A percentile compares a stretch with the other conserved stretches of the same genome.
phyloP scores from a whole-genome alignment of 306 rosid species.

The Aeschynomene evenia region DNA sequence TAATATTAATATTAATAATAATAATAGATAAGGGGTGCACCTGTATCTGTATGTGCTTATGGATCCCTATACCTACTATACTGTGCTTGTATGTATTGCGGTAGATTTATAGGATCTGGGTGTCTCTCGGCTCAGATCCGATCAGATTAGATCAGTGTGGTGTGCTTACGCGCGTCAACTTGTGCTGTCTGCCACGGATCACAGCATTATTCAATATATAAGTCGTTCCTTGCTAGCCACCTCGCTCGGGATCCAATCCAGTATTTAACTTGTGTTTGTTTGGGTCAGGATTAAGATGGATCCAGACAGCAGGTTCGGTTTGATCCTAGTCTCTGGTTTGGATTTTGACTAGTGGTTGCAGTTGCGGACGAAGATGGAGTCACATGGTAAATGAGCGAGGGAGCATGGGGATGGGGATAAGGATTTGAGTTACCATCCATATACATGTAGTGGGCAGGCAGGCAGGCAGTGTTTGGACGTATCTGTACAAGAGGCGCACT shows the following conservation, averaged over 20 bases:
- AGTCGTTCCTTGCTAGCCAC: too few relatives aligned
- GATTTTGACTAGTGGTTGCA: neutral
- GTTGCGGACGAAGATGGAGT: neutral
- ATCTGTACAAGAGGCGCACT: neutral
- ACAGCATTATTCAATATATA: too few relatives aligned
- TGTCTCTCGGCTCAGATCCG: neutral
- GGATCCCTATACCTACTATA: neutral
- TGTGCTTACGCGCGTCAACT: conserved; percentile 41
- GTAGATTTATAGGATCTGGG: neutral
- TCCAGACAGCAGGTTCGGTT: neutral
- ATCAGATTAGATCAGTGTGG: too few relatives aligned
- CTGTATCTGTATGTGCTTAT: too few relatives aligned
- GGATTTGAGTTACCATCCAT: neutral
- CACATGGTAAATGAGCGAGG: conserved; percentile 19
- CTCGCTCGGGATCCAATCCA: conserved; percentile 43
- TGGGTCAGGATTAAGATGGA: neutral
- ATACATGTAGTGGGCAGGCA: neutral
- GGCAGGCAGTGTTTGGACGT: conserved; percentile 22
- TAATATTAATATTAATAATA: too few relatives aligned
- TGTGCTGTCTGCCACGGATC: too few relatives aligned
- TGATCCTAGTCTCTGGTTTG: neutral
- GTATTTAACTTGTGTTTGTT: neutral
- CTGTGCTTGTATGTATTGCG: too few relatives aligned
- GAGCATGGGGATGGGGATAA: neutral
- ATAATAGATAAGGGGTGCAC: too few relatives aligned